Base-by-base conservation (phyloP, 2,329 filamentous ascomycete genomes). In the Xylaria multiplex region DNA sequence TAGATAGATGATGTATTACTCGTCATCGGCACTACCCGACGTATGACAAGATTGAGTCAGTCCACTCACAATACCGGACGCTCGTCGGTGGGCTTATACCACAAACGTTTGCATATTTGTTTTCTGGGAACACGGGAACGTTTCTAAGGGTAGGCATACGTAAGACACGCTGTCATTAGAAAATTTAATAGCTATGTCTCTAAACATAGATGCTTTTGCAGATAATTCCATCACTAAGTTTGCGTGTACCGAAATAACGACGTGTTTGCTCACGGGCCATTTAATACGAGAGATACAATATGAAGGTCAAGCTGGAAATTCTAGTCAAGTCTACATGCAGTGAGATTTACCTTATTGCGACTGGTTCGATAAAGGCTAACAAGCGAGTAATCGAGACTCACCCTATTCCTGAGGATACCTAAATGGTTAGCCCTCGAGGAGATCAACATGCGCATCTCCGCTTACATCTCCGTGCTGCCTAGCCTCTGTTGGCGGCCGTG, bases 271-370 rank as follows among this genome's bases (percentile, higher is more conserved):
- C 14, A 32, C 3, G 22, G 37, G 14, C 16, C 40, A 35, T 22
- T 40, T 9, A 14, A 48, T 30, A 48, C 11, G 35, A 56, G 40
- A 32, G 56, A 32, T 19, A 30, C 8, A 40, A 24, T 35, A 11
- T 40, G 14, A 46, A 53, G 9, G 56, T 27, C 9, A 2, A 27
- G 30, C 42, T 55, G 43, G 48, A 37, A 60, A 61, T 46, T 22
- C 27, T 37, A 37, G 35, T 37, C 16, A 32, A 9, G 6, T 24
- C 27, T 24, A 40, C 19, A 50, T 24, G n/a, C 16, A 9, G 9
- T 16, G 30, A 46, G 42, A 49, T 22, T 32, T 3, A 30, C 16
- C 37, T 27, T 19, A 52, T 40, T 24, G 24, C 22, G 37, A 56
- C 43, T 40, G 40, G 5, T 40, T 57, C 30, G n/a, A 56, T 19